Evolutionary conservation across 1,284 basidiomycete species (phyloP), one percentile per base, ranked within the genome.

Genomic region (Acaromyces ingoldii): DNA sequence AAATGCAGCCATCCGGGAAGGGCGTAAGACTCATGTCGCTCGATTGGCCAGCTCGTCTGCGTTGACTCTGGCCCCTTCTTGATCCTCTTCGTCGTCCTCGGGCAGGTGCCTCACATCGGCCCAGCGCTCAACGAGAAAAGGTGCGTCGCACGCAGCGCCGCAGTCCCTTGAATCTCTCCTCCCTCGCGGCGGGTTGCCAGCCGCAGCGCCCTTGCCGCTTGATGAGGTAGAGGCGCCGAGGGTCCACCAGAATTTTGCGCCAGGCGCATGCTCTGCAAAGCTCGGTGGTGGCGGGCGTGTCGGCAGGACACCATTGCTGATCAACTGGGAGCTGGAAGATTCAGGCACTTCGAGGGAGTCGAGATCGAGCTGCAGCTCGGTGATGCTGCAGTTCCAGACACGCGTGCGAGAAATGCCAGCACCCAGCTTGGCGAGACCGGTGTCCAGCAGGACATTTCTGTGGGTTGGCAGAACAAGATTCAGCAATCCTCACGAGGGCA

Each of bases 301-400:
- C n/a, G n/a, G n/a, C n/a, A n/a, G n/a, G n/a, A n/a, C n/a, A n/a
- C n/a, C n/a, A n/a, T n/a, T n/a, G n/a, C n/a, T n/a, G n/a, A n/a
- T n/a, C n/a, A n/a, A n/a, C n/a, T n/a, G n/a, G n/a, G n/a, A n/a
- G n/a, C n/a, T n/a, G n/a, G n/a, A n/a, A n/a, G 21, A 22, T 30
- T 45, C 5, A 6, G 19, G 17, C n/a, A 21, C 15, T 3, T 19
- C 25, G 17, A 45, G 26, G 6, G 42, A 4, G 19, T 34, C 2
- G 11, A 45, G 13, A 30, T 45, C 24, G 17, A 45, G n/a, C 26
- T 30, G 30, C 13, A 51, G 29, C 44, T 74, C 72, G 9, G 69
- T 65, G 45, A 74, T 63, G 33, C 60, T 64, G 51, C 72, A 74
- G 42, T 74, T 74, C 69, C 69, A 72, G 42, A 73, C 62, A 0